Conservation (phyloP, 768 basidiomycete genomes). For the Lentinus brumalis region DNA sequence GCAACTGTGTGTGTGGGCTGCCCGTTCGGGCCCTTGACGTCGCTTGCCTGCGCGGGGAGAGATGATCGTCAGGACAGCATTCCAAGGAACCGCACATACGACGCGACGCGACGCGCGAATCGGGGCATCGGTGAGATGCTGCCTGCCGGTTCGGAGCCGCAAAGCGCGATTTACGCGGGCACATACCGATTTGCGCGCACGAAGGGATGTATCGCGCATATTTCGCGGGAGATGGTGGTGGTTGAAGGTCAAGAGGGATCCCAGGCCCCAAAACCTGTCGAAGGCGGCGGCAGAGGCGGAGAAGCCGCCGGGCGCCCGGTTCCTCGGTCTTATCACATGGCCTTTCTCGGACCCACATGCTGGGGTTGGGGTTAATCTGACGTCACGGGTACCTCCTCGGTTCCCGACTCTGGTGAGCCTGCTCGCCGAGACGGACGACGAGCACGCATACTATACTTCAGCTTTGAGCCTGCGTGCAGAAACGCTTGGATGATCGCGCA, state of each 20-base stretch:
- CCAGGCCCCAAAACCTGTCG: no score
- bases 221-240: background rate
- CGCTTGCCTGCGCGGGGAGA: slow-evolving; percentile 1
- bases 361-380: background rate
- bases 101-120: no score
- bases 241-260: background rate
- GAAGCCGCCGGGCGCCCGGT: background rate
- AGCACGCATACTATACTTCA: background rate
- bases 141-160: background rate
- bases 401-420: background rate
- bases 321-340: background rate
- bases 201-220: background rate
- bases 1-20: no score
- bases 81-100: no score
- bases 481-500: no score
- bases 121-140: background rate
- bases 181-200: background rate
- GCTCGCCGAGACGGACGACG: background rate
- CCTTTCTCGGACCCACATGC: background rate
- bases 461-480: no score
- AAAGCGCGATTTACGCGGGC: background rate
- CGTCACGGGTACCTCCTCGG: background rate
- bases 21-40: slow-evolving; percentile 11
- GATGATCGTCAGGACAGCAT: background rate
- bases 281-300: no score